phyloP scores from a whole-genome alignment of 768 basidiomycete species.

The Mycena olivaceomarginata region DNA sequence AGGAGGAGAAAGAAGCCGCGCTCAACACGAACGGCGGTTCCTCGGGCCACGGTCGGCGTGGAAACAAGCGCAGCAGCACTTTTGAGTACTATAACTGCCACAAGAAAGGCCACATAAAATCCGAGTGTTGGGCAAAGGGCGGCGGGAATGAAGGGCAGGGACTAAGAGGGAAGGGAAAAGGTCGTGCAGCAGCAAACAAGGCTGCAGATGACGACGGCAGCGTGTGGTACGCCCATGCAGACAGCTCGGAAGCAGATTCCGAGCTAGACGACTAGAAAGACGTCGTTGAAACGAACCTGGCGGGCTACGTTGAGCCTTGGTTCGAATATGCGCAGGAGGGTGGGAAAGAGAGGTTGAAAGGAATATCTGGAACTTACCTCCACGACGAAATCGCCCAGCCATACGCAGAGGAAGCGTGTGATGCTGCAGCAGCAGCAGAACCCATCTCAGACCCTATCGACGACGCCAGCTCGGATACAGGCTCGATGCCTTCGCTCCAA shows the following conservation, averaged over 20 bases:
- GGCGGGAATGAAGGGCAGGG: neutral
- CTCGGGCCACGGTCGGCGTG: neutral
- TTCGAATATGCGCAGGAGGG: neutral
- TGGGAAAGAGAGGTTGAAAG: neutral
- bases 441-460: neutral
- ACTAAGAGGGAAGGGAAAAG: neutral
- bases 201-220: neutral
- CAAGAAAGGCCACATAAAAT: neutral
- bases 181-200: neutral
- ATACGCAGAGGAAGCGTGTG: neutral
- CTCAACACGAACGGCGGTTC: neutral
- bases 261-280: constrained; percentile 7
- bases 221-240: neutral
- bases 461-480: neutral
- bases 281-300: neutral
- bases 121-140: neutral
- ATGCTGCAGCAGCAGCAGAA: neutral
- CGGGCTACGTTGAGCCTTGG: neutral
- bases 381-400: neutral
- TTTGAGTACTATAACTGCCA: neutral
- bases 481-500: neutral
- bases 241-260: neutral
- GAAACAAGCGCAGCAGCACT: neutral
- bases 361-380: neutral
- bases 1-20: too few species aligned